phyloP scores from a whole-genome alignment of 164 flowering plant genomes.

The Protea cynaroides region DNA sequence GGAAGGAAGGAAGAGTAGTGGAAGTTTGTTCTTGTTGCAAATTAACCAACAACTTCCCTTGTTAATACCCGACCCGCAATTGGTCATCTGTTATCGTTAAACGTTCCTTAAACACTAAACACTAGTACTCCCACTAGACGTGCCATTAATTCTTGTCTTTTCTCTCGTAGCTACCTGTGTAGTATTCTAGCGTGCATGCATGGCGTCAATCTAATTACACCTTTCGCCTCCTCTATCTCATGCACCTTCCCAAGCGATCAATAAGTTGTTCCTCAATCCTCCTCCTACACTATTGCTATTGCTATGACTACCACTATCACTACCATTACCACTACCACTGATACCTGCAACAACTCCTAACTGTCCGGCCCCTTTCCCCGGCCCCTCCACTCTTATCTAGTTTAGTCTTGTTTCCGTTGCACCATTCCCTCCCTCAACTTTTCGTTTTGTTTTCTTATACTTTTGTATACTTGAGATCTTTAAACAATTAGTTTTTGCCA shows the following conservation, averaged over 20 bases:
- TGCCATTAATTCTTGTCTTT: not conserved
- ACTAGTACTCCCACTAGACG: slow-evolving; percentile 12
- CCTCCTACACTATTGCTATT: not conserved
- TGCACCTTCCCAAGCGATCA: not conserved
- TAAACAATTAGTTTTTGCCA: too few species aligned
- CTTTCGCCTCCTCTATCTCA: too few species aligned
- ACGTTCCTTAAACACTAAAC: slow-evolving; percentile 11
- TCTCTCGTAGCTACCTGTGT: slow-evolving; percentile 7
- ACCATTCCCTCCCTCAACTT: not conserved
- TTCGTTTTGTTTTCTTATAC: too few species aligned
- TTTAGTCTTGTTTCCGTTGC: slow-evolving; percentile 1
- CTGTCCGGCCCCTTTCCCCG: too few species aligned
- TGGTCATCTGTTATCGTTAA: not conserved
- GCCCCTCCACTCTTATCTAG: too few species aligned
- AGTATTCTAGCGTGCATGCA: slow-evolving; percentile 8
- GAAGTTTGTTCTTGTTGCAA: not conserved
- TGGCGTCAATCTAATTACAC: not conserved
- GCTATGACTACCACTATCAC: too few species aligned
- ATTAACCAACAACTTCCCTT: not conserved
- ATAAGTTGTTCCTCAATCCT: slow-evolving; percentile 5
- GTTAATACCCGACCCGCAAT: not conserved
- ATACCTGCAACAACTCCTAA: too few species aligned
- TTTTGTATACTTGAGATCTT: too few species aligned
- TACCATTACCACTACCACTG: too few species aligned
- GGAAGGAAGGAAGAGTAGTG: too few species aligned